These are phyloP conservation scores for Colletotrichum brevisporum DNA, from an alignment of 2,329 filamentous ascomycete species.

Conservation along the genomic window DNA sequence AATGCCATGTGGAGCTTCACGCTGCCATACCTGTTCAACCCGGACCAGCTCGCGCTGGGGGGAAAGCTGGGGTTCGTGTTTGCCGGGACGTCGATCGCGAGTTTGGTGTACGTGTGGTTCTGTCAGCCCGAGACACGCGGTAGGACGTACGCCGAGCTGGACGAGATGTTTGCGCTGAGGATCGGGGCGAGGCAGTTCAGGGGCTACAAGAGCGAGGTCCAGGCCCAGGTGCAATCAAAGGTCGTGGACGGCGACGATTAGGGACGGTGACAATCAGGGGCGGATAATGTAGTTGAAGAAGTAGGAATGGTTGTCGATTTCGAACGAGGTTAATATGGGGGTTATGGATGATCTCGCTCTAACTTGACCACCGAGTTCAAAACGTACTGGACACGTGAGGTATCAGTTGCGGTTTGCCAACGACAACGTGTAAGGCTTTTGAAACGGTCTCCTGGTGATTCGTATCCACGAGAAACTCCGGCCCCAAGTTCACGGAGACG, in stretches of 20 bases:
- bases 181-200: conserved; percentile 8
- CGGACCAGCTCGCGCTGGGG: conserved; percentile 46
- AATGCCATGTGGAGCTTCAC: conserved; percentile 38
- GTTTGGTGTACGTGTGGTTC: conserved; percentile 47
- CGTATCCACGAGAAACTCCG: neutral
- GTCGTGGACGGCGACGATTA: neutral
- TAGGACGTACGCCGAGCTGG: conserved; percentile 41
- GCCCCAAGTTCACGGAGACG: neutral
- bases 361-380: too few species aligned
- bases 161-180: conserved; percentile 39
- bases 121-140: conserved; percentile 51
- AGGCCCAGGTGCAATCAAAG: neutral
- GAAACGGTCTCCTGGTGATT: neutral
- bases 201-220: conserved; percentile 1
- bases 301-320: neutral
- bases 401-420: neutral
- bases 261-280: too few species aligned
- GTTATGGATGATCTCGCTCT: too few species aligned
- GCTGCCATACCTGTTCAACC: conserved; percentile 38
- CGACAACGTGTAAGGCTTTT: neutral
- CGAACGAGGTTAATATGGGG: neutral
- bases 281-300: neutral
- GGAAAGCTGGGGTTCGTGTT: conserved; percentile 58
- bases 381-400: too few species aligned
- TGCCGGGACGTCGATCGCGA: conserved; percentile 47